These are phyloP conservation scores for Geosmithia flava DNA, from an alignment of 2,329 filamentous ascomycete genomes.

Conservation along the genomic window DNA sequence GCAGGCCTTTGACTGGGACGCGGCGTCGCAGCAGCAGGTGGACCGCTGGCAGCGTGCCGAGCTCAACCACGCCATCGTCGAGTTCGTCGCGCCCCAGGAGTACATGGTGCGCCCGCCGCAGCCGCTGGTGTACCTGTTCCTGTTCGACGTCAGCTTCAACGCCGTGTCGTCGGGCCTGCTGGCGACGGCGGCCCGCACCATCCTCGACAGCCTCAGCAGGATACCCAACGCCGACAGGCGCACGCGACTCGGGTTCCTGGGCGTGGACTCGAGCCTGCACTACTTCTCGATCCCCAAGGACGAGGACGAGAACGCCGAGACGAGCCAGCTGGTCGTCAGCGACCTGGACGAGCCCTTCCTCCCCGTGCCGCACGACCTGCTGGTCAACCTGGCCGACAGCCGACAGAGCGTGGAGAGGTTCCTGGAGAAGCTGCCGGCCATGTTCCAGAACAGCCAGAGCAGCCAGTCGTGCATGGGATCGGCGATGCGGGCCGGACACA, in stretches of 20 bases:
- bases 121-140: conserved; percentile 88
- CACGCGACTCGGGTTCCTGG: conserved; percentile 87
- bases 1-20: conserved; percentile 99
- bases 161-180: conserved; percentile 83
- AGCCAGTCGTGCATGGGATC: conserved; percentile 90
- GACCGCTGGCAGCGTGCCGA: conserved; percentile 89
- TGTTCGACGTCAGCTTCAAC: conserved; percentile 88
- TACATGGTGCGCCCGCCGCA: conserved; percentile 98
- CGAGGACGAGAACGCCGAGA: conserved; percentile 69
- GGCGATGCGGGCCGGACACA: conserved; percentile 83
- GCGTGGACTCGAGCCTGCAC: conserved; percentile 86
- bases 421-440: conserved; percentile 78
- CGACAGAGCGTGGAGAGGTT: conserved; percentile 86
- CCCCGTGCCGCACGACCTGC: conserved; percentile 80
- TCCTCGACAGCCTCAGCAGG: conserved; percentile 85
- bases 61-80: conserved; percentile 90
- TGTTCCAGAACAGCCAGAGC: conserved; percentile 94
- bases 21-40: conserved; percentile 76
- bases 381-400: conserved; percentile 82
- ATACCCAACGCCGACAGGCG: conserved; percentile 97
- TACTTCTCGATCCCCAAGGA: conserved; percentile 94
- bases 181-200: conserved; percentile 84
- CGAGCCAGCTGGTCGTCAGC: conserved; percentile 86
- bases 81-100: conserved; percentile 95
- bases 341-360: conserved; percentile 95